Evolutionary conservation across 352 stramenopile species (phyloP).

Genomic region (Nothophytophthora sp.): DNA sequence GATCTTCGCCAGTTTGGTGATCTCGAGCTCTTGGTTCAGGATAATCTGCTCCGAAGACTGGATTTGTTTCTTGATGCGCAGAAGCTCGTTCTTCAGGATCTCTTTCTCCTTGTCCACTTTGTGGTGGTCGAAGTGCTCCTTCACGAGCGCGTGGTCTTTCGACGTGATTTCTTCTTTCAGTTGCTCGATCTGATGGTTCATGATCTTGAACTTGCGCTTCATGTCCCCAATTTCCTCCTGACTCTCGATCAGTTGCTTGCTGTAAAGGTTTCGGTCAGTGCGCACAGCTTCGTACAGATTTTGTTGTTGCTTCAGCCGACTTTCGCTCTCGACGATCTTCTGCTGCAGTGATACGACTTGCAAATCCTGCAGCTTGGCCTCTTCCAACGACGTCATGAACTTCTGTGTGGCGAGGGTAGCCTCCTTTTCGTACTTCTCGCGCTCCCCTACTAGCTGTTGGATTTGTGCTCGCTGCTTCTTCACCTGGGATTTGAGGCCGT

Average conservation of each 20-base stretch:
- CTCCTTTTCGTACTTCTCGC: conserved; percentile 90
- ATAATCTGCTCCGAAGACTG: conserved; percentile 89
- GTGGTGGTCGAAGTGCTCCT: conserved; percentile 94
- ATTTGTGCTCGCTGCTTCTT: conserved; percentile 81
- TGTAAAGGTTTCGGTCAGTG: conserved; percentile 92
- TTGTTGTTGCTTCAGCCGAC: conserved; percentile 93
- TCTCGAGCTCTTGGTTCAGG: conserved; percentile 82
- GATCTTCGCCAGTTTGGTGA: conserved; percentile 84
- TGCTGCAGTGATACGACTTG: conserved; percentile 73
- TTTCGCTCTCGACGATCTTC: conserved; percentile 78
- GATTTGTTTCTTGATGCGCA: conserved; percentile 92
- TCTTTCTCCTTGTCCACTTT: conserved; percentile 94
- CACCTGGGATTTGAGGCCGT: conserved; percentile 78
- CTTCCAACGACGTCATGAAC: conserved; percentile 83
- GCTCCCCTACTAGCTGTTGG: conserved; percentile 82
- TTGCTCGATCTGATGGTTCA: conserved; percentile 92
- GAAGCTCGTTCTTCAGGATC: conserved; percentile 87
- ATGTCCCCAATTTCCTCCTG: conserved; percentile 90
- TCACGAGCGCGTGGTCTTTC: conserved; percentile 92
- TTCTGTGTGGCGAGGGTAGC: conserved; percentile 72
- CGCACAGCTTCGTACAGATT: conserved; percentile 93
- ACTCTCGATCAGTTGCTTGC: conserved; percentile 93
- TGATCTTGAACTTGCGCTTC: conserved; percentile 92
- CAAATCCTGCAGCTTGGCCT: conserved; percentile 77
- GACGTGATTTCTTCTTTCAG: conserved; percentile 93